These are phyloP conservation scores for barrel medic (Medicago truncatula) DNA, from an alignment of 306 rosid genomes.

Conservation along the genomic window MtrunA17r5.0-ANR NC_053049.1:48244001-48244500, in stretches of 20 bases:
- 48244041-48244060: conserved; percentile 10
- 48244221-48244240: conserved; percentile 94
- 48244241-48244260: conserved; percentile 96
- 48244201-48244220: conserved; percentile 86
- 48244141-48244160: conserved; percentile 14
- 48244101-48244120: conserved; percentile 19
- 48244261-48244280: conserved; percentile 82
- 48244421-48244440: conserved; percentile 1
- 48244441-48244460: not conserved
- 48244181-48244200: conserved; percentile 88
- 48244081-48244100: conserved; percentile 3
- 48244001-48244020: conserved; percentile 36
- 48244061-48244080: conserved; percentile 24
- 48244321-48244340: conserved; percentile 16
- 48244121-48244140: conserved; percentile 27
- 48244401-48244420: not conserved
- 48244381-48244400: conserved; percentile 3
- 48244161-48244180: conserved; percentile 68
- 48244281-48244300: conserved; percentile 87
- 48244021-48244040: conserved; percentile 40
- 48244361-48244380: not conserved
- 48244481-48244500: conserved; percentile 25
- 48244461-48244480: not conserved
- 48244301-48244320: conserved; percentile 52
- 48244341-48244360: not conserved